phyloP scores from a whole-genome alignment of 495 filamentous ascomycete species.

The Penicillium dipodomyicola region DNA sequence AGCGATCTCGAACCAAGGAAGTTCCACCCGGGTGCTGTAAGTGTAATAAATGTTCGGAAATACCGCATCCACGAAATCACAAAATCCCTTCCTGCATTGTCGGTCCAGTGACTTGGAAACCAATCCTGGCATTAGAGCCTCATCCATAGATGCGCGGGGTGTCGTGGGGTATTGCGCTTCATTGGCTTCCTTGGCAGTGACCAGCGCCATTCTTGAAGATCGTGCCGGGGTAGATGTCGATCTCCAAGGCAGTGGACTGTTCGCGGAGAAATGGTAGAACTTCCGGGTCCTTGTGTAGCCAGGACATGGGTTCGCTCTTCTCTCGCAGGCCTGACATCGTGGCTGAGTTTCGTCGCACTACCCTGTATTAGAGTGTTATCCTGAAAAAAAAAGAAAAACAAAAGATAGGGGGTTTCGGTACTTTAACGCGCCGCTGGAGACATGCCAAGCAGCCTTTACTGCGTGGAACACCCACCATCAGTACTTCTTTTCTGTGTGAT shows the following conservation, averaged over 20 bases:
- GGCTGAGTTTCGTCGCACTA: conserved; percentile 35
- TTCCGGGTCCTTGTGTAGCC: conserved; percentile 29
- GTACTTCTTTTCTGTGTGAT: conserved; percentile 4
- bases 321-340: conserved; percentile 33
- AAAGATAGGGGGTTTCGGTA: conserved; percentile 4
- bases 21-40: conserved; percentile 17
- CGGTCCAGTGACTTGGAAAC: conserved; percentile 14
- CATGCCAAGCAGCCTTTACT: conserved; percentile 38
- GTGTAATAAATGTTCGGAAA: conserved; percentile 19
- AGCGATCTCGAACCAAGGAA: conserved; percentile 25
- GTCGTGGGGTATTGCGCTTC: no score
- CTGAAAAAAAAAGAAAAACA: no score
- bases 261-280: conserved; percentile 17
- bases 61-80: conserved; percentile 19
- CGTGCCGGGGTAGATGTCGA: background rate
- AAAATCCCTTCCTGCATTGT: conserved; percentile 24
- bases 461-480: conserved; percentile 45
- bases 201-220: background rate
- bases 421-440: conserved; percentile 36
- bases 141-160: conserved; percentile 18
- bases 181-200: background rate
- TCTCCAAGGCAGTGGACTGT: background rate
- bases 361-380: conserved; percentile 1
- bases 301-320: conserved; percentile 28
- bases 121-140: conserved; percentile 18